Evolutionary conservation across 1,284 basidiomycete genomes (phyloP).

Genomic region (Ganoderma multipileum): DNA sequence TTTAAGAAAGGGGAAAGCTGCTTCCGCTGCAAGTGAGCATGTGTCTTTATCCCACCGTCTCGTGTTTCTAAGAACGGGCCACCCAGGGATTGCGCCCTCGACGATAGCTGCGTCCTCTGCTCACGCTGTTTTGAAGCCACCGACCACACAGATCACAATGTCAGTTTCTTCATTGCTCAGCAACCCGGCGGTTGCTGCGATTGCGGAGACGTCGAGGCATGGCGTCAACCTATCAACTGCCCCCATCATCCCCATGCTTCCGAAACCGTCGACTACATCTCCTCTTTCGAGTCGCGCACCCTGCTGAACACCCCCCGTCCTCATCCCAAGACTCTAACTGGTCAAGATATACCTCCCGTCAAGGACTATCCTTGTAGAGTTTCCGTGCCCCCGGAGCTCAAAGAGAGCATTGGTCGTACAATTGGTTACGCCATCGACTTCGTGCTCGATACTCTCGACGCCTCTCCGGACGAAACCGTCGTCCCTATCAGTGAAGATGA

Average conservation of each 20-base stretch:
- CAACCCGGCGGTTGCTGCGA: slow-evolving; percentile 93
- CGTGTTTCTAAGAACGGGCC: slow-evolving; percentile 2
- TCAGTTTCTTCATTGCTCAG: slow-evolving; percentile 90
- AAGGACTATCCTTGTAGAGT: slow-evolving; percentile 64
- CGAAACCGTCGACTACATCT: slow-evolving; percentile 36
- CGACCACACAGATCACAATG: slow-evolving; percentile 85
- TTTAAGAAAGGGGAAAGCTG: slow-evolving; percentile 88
- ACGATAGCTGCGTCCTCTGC: slow-evolving; percentile 90
- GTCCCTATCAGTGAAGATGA: slow-evolving; percentile 75
- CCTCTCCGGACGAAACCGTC: slow-evolving; percentile 81
- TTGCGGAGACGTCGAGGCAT: slow-evolving; percentile 90
- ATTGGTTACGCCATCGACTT: slow-evolving; percentile 85
- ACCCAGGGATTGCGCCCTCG: slow-evolving; percentile 82
- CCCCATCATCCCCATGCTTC: slow-evolving; percentile 64
- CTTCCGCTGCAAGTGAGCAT: slow-evolving; percentile 88
- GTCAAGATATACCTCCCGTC: slow-evolving; percentile 62
- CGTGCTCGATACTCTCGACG: slow-evolving; percentile 85
- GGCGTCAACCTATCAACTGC: slow-evolving; percentile 74
- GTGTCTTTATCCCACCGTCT: neutral
- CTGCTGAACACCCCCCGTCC: slow-evolving; percentile 39
- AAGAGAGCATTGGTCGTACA: slow-evolving; percentile 75
- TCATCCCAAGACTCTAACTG: slow-evolving; percentile 45
- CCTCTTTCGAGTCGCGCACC: slow-evolving; percentile 36
- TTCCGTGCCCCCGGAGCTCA: slow-evolving; percentile 67
- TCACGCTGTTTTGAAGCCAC: slow-evolving; percentile 87